phyloP scores from a whole-genome alignment of 163 green algal genomes.

The Scenedesmus sp. region DNA sequence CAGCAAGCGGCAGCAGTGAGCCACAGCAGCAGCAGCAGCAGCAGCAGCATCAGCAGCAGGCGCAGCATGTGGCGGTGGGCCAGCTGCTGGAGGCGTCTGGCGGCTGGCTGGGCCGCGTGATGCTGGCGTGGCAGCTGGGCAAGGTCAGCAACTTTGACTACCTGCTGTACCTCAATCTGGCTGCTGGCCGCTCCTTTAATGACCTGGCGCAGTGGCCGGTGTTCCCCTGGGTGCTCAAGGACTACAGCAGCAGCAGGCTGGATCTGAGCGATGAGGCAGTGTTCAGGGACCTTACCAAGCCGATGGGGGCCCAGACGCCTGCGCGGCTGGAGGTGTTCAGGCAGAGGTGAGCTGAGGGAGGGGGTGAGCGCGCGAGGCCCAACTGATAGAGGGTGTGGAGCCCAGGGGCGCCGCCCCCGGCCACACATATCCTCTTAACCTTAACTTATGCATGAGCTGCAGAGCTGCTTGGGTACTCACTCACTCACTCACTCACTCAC shows the following conservation, averaged over 20 bases:
- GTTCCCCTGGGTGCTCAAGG: slow-evolving; percentile 95
- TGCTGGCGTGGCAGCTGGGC: slow-evolving; percentile 83
- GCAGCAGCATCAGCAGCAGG: slow-evolving; percentile 1
- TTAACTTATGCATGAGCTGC: too few relatives aligned
- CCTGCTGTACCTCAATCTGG: slow-evolving; percentile 93
- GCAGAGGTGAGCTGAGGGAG: slow-evolving; percentile 45
- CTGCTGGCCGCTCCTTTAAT: slow-evolving; percentile 57
- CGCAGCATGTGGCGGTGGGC: slow-evolving; percentile 36
- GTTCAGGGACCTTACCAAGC: slow-evolving; percentile 91
- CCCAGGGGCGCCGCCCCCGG: too few relatives aligned
- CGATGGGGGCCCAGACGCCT: slow-evolving; percentile 93
- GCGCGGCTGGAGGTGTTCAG: slow-evolving; percentile 78
- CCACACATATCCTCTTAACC: too few relatives aligned
- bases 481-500: too few relatives aligned
- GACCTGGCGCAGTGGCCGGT: slow-evolving; percentile 90
- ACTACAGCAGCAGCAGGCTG: slow-evolving; percentile 81
- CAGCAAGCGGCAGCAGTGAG: slow-evolving; percentile 2
- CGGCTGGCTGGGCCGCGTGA: slow-evolving; percentile 77
- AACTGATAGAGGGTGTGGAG: too few relatives aligned
- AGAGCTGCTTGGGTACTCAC: too few relatives aligned
- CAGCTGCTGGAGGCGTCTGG: slow-evolving; percentile 74
- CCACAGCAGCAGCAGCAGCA: neutral
- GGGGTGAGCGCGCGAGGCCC: too few relatives aligned
- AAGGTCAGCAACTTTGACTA: slow-evolving; percentile 96
- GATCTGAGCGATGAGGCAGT: slow-evolving; percentile 76